A percentile compares a stretch with the other conserved stretches of the same genome.
These are phyloP conservation scores for Ceratocystiopsis minuta DNA, from an alignment of 2,329 filamentous ascomycete genomes.

Conservation along the genomic window DNA sequence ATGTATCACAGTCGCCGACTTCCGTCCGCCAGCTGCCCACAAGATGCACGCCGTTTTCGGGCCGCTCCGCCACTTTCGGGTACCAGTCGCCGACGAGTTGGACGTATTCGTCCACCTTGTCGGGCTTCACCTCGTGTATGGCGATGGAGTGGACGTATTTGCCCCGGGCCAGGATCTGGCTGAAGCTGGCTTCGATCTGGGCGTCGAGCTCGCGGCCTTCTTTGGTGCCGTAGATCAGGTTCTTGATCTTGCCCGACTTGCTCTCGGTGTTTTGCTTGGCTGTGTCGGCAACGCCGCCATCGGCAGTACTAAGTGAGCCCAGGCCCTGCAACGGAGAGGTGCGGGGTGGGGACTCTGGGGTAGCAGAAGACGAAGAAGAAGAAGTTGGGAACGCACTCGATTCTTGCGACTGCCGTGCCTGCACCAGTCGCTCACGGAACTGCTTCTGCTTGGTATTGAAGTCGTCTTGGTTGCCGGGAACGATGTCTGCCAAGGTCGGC, in stretches of 20 bases:
- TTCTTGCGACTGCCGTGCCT: slow-evolving; percentile 65
- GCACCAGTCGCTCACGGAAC: slow-evolving; percentile 67
- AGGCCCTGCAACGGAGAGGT: slow-evolving; percentile 25
- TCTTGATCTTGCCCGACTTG: slow-evolving; percentile 58
- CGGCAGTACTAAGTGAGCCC: slow-evolving; percentile 42
- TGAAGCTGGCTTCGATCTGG: slow-evolving; percentile 92
- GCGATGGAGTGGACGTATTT: slow-evolving; percentile 99
- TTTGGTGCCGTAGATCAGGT: slow-evolving; percentile 90
- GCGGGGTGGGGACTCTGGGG: not conserved
- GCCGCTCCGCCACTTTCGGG: slow-evolving; percentile 64
- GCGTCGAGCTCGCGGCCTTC: slow-evolving; percentile 87
- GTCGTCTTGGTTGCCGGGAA: slow-evolving; percentile 47
- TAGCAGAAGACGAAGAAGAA: not conserved
- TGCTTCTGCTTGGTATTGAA: slow-evolving; percentile 74
- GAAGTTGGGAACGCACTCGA: slow-evolving; percentile 47
- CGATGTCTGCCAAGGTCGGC: slow-evolving; percentile 75
- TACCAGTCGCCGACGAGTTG: slow-evolving; percentile 84
- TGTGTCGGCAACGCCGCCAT: slow-evolving; percentile 40
- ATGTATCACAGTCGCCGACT: slow-evolving; percentile 92
- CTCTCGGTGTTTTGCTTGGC: slow-evolving; percentile 39
- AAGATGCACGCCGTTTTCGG: slow-evolving; percentile 85
- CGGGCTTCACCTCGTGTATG: slow-evolving; percentile 86
- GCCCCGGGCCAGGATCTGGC: slow-evolving; percentile 79
- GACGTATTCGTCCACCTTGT: slow-evolving; percentile 89
- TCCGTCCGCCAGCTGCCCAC: slow-evolving; percentile 98